phyloP scores from a whole-genome alignment of 768 basidiomycete genomes.

The Cantharellus anzutake region DNA sequence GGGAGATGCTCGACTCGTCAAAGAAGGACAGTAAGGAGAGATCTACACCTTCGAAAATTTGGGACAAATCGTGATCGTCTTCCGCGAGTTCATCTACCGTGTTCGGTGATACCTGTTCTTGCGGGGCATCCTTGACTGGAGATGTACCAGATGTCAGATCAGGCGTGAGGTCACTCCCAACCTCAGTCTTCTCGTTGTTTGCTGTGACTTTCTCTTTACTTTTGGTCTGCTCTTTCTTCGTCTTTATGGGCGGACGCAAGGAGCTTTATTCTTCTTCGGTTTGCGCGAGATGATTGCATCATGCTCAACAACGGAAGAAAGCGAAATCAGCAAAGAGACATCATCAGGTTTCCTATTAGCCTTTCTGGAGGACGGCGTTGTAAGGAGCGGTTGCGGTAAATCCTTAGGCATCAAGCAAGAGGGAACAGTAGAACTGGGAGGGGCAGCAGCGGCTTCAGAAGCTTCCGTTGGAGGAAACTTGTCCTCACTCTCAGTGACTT shows the following conservation, averaged over 20 bases:
- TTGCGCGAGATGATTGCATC: constrained; percentile 10
- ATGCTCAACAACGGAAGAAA: constrained; percentile 5
- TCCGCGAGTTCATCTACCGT: not conserved
- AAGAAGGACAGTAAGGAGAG: constrained; percentile 58
- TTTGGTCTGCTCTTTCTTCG: constrained; percentile 4
- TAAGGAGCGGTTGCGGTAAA: constrained; percentile 8
- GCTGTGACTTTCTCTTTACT: not conserved
- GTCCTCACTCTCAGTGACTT: not conserved
- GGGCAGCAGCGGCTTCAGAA: not conserved
- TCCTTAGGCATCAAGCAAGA: not conserved
- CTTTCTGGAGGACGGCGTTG: constrained; percentile 5
- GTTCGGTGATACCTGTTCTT: not conserved
- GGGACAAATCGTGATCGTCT: constrained; percentile 22
- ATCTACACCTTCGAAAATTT: constrained; percentile 26
- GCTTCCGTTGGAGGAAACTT: not conserved
- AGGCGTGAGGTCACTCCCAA: not conserved
- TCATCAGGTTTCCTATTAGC: not conserved
- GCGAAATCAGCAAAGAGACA: not conserved
- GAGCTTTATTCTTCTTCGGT: constrained; percentile 16
- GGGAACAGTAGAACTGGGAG: not conserved
- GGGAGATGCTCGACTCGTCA: constrained; percentile 31
- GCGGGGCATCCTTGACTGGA: not conserved
- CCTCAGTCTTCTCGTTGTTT: not conserved
- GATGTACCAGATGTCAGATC: not conserved
- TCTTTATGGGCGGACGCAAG: constrained; percentile 3